These are phyloP conservation scores for Trichoderma brevicompactum DNA, from an alignment of 2,329 filamentous ascomycete species.

Conservation along the genomic window DNA sequence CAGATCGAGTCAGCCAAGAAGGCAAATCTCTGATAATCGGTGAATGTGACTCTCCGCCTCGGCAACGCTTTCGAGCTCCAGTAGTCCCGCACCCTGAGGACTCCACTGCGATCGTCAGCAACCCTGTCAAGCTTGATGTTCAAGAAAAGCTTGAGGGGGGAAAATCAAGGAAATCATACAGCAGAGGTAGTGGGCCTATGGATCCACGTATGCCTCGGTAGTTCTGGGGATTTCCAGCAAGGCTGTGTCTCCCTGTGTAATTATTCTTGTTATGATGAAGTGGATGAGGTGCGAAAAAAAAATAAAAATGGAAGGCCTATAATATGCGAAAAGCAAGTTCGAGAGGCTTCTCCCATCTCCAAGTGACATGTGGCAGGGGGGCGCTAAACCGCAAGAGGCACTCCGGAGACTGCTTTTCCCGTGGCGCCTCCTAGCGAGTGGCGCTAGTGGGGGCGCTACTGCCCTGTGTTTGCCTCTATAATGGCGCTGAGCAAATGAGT, in stretches of 20 bases:
- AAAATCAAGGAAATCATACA: slow-evolving; percentile 22
- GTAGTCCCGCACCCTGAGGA: slow-evolving; percentile 5
- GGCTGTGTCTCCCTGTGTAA: not conserved
- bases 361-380: slow-evolving; percentile 13
- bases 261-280: not conserved
- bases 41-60: slow-evolving; percentile 14
- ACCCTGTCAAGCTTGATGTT: slow-evolving; percentile 1
- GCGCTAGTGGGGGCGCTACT: slow-evolving; percentile 11
- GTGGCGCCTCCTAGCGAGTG: slow-evolving; percentile 12
- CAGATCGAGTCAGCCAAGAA: slow-evolving; percentile 17
- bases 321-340: not conserved
- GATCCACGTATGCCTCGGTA: slow-evolving; percentile 1
- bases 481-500: not conserved
- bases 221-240: not conserved
- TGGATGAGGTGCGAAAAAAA: not conserved
- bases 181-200: not conserved
- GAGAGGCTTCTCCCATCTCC: slow-evolving; percentile 4
- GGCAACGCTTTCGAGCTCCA: not conserved
- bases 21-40: slow-evolving; percentile 1
- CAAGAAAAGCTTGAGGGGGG: slow-evolving; percentile 10
- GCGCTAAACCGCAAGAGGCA: slow-evolving; percentile 21
- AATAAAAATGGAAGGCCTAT: not conserved
- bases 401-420: slow-evolving; percentile 11
- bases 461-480: slow-evolving; percentile 11
- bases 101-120: slow-evolving; percentile 20